Evolutionary conservation across 495 filamentous ascomycete species (phyloP).

Genomic region (Talaromyces proteolyticus): DNA sequence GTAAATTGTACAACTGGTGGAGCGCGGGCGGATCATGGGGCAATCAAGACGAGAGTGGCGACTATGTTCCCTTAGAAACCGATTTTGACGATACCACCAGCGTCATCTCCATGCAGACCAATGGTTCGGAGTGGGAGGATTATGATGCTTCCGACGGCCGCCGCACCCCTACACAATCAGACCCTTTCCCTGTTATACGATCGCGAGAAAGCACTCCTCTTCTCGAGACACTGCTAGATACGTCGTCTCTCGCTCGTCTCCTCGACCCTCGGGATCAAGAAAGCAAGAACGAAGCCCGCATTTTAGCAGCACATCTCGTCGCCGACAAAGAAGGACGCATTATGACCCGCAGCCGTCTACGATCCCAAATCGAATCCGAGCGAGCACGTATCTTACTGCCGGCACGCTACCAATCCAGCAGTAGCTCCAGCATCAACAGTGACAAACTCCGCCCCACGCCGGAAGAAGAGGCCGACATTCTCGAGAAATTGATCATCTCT

Average conservation of each 20-base stretch:
- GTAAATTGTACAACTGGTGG: conserved; percentile 76
- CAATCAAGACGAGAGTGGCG: conserved; percentile 66
- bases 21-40: conserved; percentile 76
- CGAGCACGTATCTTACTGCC: conserved; percentile 59
- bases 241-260: conserved; percentile 67
- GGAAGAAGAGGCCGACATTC: conserved; percentile 71
- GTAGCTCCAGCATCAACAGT: conserved; percentile 3
- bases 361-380: conserved; percentile 56
- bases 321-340: conserved; percentile 48
- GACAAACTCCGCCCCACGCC: conserved; percentile 41
- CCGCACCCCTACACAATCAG: conserved; percentile 66
- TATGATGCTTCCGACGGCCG: conserved; percentile 50
- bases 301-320: conserved; percentile 74
- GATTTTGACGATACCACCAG: conserved; percentile 73
- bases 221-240: conserved; percentile 57
- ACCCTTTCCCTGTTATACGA: conserved; percentile 31
- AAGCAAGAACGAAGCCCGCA: conserved; percentile 71
- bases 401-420: conserved; percentile 13
- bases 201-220: conserved; percentile 54
- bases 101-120: conserved; percentile 57
- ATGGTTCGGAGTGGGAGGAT: conserved; percentile 52
- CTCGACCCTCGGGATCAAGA: conserved; percentile 75
- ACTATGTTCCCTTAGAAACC: conserved; percentile 50
- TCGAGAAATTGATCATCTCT: conserved; percentile 77
- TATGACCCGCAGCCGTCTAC: conserved; percentile 75